Conservation (phyloP, 352 stramenopile genomes). For the Plasmopara viticola region DNA sequence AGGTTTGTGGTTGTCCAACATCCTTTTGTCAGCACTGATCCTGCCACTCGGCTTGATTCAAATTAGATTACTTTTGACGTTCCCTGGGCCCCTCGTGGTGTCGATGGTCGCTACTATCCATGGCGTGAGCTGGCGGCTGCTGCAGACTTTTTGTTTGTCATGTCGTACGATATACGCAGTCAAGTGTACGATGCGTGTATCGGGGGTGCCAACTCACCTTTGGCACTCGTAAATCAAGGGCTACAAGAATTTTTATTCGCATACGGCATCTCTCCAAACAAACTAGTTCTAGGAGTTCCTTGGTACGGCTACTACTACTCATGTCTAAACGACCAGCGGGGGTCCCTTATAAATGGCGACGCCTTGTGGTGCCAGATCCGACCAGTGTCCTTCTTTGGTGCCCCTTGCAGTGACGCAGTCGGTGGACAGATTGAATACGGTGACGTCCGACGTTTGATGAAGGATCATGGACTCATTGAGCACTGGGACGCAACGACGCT, state of each 20-base stretch:
- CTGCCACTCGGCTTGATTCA: neutral
- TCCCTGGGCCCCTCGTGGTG: constrained; percentile 61
- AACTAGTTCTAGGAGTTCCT: constrained; percentile 86
- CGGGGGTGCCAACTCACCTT: constrained; percentile 77
- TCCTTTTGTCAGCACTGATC: neutral
- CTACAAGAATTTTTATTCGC: constrained; percentile 70
- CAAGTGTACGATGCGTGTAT: constrained; percentile 89
- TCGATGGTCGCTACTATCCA: constrained; percentile 82
- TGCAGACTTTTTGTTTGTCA: constrained; percentile 87
- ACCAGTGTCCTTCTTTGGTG: constrained; percentile 55
- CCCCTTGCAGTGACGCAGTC: constrained; percentile 70
- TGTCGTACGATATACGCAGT: constrained; percentile 91
- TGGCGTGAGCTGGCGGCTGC: constrained; percentile 59
- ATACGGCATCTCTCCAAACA: constrained; percentile 45
- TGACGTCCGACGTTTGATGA: constrained; percentile 37
- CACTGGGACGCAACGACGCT: constrained; percentile 53
- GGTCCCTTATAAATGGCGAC: constrained; percentile 10
- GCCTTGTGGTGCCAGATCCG: constrained; percentile 14
- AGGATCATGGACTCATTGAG: constrained; percentile 16
- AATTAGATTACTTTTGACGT: constrained; percentile 77
- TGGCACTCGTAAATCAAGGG: constrained; percentile 61
- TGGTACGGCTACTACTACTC: constrained; percentile 90
- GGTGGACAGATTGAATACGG: constrained; percentile 59
- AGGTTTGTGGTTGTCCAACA: constrained; percentile 28
- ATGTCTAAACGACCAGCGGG: constrained; percentile 29